Base-by-base conservation (phyloP, 371 early-diverging fungal species). In the Saksenaea oblongispora region DNA sequence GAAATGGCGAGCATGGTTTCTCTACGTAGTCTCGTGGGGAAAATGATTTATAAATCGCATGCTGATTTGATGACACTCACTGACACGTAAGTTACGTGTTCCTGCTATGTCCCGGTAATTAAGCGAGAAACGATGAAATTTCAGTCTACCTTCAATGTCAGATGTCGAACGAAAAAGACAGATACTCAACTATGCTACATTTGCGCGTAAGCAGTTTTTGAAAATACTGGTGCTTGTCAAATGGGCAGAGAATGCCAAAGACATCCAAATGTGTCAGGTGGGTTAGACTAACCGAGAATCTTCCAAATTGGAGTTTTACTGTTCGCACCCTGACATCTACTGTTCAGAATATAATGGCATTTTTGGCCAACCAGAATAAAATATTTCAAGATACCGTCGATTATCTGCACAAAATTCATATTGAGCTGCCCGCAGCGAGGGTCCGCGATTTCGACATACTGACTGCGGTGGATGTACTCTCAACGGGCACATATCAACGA, bases 231-330 rank as follows among this genome's bases (percentile, higher is more conserved):
- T 87, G 4, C 71, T 91, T 44, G 88, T 89, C 34, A 84, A 89
- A 68, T 91, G 91, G 91, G 88, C 91, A 24, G 80, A 80, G 36
- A 84, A 85, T 61, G 88, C 92, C 15, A 76, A 84, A 35, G 84
- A 89, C 64, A 84, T 91, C 27, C 89, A 91, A 74, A 88, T 86
- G 74, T 89, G 89, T 60, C 90, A 91, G 80, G 87, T 87, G 74
- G 34, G 37, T 14, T 15, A 47, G 28, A 26, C 28, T 22, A 34
- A 34, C 41, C 24, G 15, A 3, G 41, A 15, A 55, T 27, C 54
- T 35, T 7, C 13, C 8, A 18, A n/a, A 28, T 55, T 27, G 31
- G 31, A 7, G 28, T 8, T 22, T 34, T 55, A 34, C 31, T 55
- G 31, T 34, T 55, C 56, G 18, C 18, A 5, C 17, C 28, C 31